Percentiles rank a stretch among this genome's conserved stretches.
Conservation (phyloP, 2,329 filamentous ascomycete species). For the Tolypocladium sp. region DNA sequence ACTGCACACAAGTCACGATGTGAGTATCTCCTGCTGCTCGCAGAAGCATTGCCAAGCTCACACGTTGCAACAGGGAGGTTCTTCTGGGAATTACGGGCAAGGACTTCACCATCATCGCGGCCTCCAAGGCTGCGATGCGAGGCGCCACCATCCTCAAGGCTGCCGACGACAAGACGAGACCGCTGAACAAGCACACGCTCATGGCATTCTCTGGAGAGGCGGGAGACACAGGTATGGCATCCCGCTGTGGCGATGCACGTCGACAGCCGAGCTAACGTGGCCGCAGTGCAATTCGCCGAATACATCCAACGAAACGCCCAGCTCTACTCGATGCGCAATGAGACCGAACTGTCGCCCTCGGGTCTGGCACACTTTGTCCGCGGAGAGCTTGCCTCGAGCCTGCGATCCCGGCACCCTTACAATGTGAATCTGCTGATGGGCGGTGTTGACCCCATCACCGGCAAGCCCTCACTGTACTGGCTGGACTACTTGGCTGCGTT, state of each 20-base stretch:
- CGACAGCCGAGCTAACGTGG: constrained; percentile 10
- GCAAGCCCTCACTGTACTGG: constrained; percentile 92
- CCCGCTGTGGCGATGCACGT: not conserved
- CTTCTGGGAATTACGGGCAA: constrained; percentile 96
- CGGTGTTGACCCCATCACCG: constrained; percentile 83
- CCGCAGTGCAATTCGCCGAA: constrained; percentile 93
- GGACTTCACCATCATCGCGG: constrained; percentile 96
- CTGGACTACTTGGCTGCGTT: constrained; percentile 89
- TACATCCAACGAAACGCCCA: constrained; percentile 98
- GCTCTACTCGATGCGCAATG: constrained; percentile 97
- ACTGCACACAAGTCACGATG: constrained; percentile 2
- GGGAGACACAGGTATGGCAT: constrained; percentile 71
- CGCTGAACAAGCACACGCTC: constrained; percentile 85
- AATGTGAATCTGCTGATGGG: constrained; percentile 94
- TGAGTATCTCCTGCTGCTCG: not conserved
- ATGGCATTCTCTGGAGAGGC: constrained; percentile 95
- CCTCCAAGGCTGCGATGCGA: constrained; percentile 97
- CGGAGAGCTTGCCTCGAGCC: constrained; percentile 80
- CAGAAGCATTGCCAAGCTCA: not conserved
- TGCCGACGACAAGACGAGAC: constrained; percentile 90
- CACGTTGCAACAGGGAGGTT: constrained; percentile 66
- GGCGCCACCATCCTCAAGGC: constrained; percentile 93
- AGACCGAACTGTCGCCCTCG: constrained; percentile 80
- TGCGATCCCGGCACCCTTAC: constrained; percentile 90
- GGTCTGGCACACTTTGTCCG: constrained; percentile 91